Evolutionary conservation across 1,284 basidiomycete species (phyloP), one percentile per base, ranked within the genome.

Genomic region (Fistulinella staudtii): DNA sequence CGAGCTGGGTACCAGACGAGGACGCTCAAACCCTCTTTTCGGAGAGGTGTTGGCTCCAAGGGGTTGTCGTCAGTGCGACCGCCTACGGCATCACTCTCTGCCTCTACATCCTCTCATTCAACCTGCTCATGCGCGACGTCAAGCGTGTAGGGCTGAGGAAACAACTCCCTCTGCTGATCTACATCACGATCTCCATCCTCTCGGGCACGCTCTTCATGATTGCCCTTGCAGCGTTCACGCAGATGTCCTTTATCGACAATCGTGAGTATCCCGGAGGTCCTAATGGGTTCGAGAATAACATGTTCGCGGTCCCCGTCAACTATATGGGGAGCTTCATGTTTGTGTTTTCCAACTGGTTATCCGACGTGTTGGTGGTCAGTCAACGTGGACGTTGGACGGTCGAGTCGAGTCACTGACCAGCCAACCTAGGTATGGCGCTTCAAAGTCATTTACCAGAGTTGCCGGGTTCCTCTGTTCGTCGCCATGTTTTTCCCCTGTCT

Each of bases 161-260:
- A n/a, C n/a, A n/a, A n/a, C n/a, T n/a, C n/a, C n/a, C n/a, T n/a
- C n/a, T n/a, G n/a, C n/a, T n/a, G n/a, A n/a, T 51, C 34, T 69
- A 62, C 42, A 52, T 59, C 41, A 46, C 24, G 22, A 3, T 53
- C 31, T 34, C 68, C 20, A 64, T 67, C 36, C 30, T 45, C 3
- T 43, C 63, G 13, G 63, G 60, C 6, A 53, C 64, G n/a, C 41
- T 69, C 31, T 55, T 58, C 35, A 36, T 69, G 2, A 49, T 27
- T 17, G 62, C 59, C 41, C 63, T 51, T 38, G 54, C 57, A 1
- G 21, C 54, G 24, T 60, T 68, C 45, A 61, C 58, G 0, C 60
- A 68, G 33, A 24, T 61, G 30, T 55, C 58, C 20, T 69, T 63
- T 38, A 63, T 69, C 31, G 56, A 67, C 24, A 25, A 67, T 34